Conservation (phyloP, 805 yeast genomes). For the Kuraishia molischiana region DNA sequence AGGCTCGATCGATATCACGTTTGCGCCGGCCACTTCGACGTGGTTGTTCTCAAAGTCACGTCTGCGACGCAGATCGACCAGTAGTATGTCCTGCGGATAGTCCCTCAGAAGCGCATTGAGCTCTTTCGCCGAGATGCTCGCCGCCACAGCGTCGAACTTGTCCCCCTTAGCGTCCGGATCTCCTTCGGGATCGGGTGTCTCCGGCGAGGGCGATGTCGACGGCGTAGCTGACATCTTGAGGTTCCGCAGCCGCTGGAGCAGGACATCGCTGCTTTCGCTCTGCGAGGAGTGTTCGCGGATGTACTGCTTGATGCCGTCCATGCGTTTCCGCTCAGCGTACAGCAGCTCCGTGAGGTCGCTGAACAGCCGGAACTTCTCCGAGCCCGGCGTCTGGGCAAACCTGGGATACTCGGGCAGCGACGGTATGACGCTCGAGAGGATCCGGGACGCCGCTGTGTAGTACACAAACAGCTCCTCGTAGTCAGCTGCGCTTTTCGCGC, state of each 20-base stretch:
- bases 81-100: constrained; percentile 29
- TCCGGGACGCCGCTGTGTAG: constrained; percentile 16
- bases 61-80: constrained; percentile 65
- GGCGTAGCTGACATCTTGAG: neutral
- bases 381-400: neutral
- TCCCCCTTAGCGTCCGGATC: neutral
- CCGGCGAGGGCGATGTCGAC: neutral
- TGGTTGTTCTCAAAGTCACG: constrained; percentile 54
- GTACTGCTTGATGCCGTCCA: constrained; percentile 1
- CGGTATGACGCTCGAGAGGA: constrained; percentile 16
- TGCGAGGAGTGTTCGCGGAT: constrained; percentile 1
- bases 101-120: constrained; percentile 18
- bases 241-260: constrained; percentile 1
- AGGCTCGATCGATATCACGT: constrained; percentile 73
- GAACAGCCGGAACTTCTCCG: neutral
- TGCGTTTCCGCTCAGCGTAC: neutral
- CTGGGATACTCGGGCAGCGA: constrained; percentile 8
- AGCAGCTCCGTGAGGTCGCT: constrained; percentile 2
- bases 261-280: neutral
- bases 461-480: constrained; percentile 16
- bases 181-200: neutral
- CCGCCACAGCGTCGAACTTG: constrained; percentile 1
- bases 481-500: constrained; percentile 3
- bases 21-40: constrained; percentile 34
- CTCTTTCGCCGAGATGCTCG: constrained; percentile 10